phyloP scores from a whole-genome alignment of 768 basidiomycete species.

The Galerina marginata region DNA sequence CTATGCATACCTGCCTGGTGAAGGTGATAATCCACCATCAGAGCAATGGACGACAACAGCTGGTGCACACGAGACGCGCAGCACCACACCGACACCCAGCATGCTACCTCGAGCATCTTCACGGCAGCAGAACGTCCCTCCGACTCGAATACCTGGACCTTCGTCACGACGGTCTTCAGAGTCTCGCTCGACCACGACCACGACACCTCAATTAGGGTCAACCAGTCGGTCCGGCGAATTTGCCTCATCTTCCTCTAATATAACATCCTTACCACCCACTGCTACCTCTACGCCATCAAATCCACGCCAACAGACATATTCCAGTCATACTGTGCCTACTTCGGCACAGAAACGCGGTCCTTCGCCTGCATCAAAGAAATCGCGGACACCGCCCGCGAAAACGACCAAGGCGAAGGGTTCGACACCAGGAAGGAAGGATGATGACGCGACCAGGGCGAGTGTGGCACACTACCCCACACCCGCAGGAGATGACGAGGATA shows the following conservation, averaged over 20 bases:
- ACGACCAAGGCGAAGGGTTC: slow-evolving; percentile 47
- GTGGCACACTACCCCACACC: slow-evolving; percentile 74
- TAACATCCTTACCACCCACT: slow-evolving; percentile 34
- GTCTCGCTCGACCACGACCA: slow-evolving; percentile 46
- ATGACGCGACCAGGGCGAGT: slow-evolving; percentile 56
- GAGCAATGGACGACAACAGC: slow-evolving; percentile 25
- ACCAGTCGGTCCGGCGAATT: slow-evolving; percentile 16
- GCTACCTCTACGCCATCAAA: slow-evolving; percentile 23
- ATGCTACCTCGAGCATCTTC: slow-evolving; percentile 37
- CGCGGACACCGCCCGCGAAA: slow-evolving; percentile 37
- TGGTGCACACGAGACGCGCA: slow-evolving; percentile 38
- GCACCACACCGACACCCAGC: slow-evolving; percentile 47
- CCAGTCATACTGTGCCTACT: slow-evolving; percentile 15
- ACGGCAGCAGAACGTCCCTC: slow-evolving; percentile 34
- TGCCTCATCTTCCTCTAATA: slow-evolving; percentile 36
- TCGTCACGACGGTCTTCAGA: slow-evolving; percentile 50
- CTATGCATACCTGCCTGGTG: slow-evolving; percentile 32
- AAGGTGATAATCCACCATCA: slow-evolving; percentile 27
- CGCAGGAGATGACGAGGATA: slow-evolving; percentile 48
- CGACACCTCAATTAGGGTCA: slow-evolving; percentile 37
- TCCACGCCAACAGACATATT: slow-evolving; percentile 11
- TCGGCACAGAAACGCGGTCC: slow-evolving; percentile 35
- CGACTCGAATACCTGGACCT: slow-evolving; percentile 48
- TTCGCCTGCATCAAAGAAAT: slow-evolving; percentile 37
- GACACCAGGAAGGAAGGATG: slow-evolving; percentile 42